These are phyloP conservation scores for Coemansia sp. DNA, from an alignment of 192 early-diverging fungal species.

Conservation along the genomic window DNA sequence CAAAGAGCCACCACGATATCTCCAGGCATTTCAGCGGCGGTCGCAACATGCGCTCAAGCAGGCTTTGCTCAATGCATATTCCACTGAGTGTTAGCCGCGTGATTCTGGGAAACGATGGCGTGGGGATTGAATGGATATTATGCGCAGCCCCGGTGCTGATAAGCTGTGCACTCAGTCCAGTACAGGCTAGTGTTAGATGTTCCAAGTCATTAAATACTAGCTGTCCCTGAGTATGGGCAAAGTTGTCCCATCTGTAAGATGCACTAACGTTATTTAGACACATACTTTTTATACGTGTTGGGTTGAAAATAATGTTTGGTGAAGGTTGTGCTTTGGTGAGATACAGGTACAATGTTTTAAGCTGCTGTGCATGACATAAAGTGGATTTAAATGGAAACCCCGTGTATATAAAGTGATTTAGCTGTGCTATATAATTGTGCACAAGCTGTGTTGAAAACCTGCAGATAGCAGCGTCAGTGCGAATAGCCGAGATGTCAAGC, in stretches of 20 bases:
- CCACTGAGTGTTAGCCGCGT: background rate
- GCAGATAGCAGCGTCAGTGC: background rate
- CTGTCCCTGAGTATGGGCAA: background rate
- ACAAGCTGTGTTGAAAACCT: background rate
- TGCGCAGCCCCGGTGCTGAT: background rate
- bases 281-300: background rate
- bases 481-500: background rate
- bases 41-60: background rate
- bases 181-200: background rate
- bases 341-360: background rate
- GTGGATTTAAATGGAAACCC: background rate
- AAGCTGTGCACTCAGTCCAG: background rate
- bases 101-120: background rate
- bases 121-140: background rate
- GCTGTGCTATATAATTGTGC: background rate
- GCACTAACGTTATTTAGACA: background rate
- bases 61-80: background rate
- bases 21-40: background rate
- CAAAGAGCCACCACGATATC: slow-evolving; percentile 1
- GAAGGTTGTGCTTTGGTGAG: background rate
- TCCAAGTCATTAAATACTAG: background rate
- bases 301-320: background rate
- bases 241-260: background rate
- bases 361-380: background rate
- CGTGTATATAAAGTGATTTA: background rate